A percentile compares a stretch with the other conserved stretches of the same genome.
These are phyloP conservation scores for Pachysandra terminalis DNA, from an alignment of 164 flowering plant genomes.

Conservation along the genomic window DNA sequence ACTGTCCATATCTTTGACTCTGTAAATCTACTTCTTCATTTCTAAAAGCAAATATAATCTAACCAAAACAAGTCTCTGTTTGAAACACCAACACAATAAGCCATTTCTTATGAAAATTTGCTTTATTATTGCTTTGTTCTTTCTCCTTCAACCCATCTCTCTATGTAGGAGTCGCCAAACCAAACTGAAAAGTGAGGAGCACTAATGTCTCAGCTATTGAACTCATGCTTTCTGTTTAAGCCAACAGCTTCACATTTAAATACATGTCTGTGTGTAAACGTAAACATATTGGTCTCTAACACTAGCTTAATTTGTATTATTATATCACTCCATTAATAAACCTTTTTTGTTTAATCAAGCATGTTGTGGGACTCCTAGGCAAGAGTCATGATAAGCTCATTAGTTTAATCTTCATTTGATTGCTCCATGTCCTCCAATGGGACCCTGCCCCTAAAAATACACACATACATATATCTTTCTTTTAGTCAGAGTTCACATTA, in stretches of 20 bases:
- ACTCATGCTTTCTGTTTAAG: conserved; percentile 19
- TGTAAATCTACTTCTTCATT: background rate
- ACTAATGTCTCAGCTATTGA: conserved; percentile 15
- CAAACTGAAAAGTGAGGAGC: conserved; percentile 18
- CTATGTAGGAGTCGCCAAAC: conserved; percentile 19
- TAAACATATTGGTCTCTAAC: conserved; percentile 28
- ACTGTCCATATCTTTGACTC: conserved; percentile 13
- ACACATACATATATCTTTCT: background rate
- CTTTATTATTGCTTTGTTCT: no score
- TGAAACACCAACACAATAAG: no score
- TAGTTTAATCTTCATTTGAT: background rate
- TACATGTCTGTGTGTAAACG: conserved; percentile 7
- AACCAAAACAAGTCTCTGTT: no score
- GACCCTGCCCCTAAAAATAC: background rate
- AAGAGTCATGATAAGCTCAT: background rate
- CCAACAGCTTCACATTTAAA: no score
- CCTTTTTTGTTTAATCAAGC: background rate
- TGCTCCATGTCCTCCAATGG: background rate
- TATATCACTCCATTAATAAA: background rate
- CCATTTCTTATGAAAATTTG: no score
- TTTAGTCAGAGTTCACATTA: background rate
- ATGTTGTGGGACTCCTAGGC: conserved; percentile 4
- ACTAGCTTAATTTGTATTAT: no score
- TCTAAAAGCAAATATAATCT: no score
- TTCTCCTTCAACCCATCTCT: no score